These are phyloP conservation scores for Epichloe gansuensis DNA, from an alignment of 2,329 filamentous ascomycete genomes.

Conservation along the genomic window DNA sequence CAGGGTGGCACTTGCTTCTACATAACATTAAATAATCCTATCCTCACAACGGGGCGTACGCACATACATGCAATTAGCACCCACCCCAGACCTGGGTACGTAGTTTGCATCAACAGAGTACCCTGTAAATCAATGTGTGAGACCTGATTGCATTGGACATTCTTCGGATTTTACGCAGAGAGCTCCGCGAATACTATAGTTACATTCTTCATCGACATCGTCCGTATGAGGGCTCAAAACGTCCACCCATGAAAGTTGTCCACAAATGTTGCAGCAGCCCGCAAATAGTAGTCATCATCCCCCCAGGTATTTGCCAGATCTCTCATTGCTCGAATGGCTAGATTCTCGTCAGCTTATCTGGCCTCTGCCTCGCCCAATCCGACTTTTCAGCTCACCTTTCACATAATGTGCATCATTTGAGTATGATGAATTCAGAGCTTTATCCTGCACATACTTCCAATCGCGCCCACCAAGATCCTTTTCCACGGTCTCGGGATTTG, in stretches of 20 bases:
- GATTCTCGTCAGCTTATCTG: background rate
- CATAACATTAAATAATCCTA: no score
- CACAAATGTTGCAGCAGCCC: constrained; percentile 57
- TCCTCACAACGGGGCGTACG: no score
- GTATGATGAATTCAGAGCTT: constrained; percentile 55
- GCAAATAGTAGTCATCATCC: constrained; percentile 55
- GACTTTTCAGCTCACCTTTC: constrained; percentile 44
- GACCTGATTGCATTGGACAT: no score
- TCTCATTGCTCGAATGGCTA: constrained; percentile 59
- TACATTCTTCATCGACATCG: background rate
- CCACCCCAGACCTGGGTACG: no score
- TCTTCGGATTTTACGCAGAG: no score
- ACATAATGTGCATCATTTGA: constrained; percentile 71
- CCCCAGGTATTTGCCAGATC: constrained; percentile 66
- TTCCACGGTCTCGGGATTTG: constrained; percentile 53
- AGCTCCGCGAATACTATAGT: no score
- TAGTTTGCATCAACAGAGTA: no score
- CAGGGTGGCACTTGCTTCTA: no score
- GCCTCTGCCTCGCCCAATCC: background rate
- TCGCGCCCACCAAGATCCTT: constrained; percentile 46
- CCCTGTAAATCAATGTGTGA: no score
- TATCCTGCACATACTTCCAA: constrained; percentile 66
- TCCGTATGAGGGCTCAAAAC: constrained; percentile 14
- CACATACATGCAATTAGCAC: no score
- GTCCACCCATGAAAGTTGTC: constrained; percentile 62